Conservation (phyloP, 768 basidiomycete genomes). For the Russula sp. region DNA sequence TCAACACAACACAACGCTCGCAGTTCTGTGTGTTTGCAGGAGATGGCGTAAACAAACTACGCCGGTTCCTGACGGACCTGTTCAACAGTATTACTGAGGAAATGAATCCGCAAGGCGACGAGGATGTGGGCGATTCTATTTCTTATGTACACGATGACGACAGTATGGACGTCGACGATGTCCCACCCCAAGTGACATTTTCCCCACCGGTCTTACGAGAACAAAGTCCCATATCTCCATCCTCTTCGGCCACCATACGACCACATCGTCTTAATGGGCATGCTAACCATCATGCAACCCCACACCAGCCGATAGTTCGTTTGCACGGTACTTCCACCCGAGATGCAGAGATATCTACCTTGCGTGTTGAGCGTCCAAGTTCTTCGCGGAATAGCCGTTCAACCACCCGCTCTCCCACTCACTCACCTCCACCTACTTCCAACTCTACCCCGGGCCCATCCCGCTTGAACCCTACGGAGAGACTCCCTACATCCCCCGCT, state of each 20-base stretch:
- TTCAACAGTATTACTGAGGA: conserved; percentile 70
- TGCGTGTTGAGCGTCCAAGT: conserved; percentile 19
- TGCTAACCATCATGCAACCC: conserved; percentile 1
- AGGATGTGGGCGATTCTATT: conserved; percentile 58
- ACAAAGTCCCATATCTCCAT: background rate
- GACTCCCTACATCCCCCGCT: conserved; percentile 43
- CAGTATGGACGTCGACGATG: conserved; percentile 27
- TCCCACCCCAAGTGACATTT: conserved; percentile 27
- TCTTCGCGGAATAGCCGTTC: conserved; percentile 30
- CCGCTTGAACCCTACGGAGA: conserved; percentile 40
- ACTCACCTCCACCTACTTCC: conserved; percentile 23
- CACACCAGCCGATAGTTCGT: background rate
- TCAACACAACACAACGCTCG: conserved; percentile 79
- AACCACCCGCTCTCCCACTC: conserved; percentile 20
- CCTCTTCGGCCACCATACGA: background rate
- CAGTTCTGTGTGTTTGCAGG: conserved; percentile 98
- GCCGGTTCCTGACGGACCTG: conserved; percentile 68
- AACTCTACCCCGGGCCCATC: conserved; percentile 32
- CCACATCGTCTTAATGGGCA: conserved; percentile 15
- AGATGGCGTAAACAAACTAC: conserved; percentile 76
- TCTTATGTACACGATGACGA: conserved; percentile 33
- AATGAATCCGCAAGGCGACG: conserved; percentile 35
- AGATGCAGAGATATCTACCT: conserved; percentile 32
- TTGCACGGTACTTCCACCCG: conserved; percentile 29
- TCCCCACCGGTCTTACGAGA: background rate